phyloP scores from a whole-genome alignment of 2,329 filamentous ascomycete species.

The Cordyceps fumosorosea region DNA sequence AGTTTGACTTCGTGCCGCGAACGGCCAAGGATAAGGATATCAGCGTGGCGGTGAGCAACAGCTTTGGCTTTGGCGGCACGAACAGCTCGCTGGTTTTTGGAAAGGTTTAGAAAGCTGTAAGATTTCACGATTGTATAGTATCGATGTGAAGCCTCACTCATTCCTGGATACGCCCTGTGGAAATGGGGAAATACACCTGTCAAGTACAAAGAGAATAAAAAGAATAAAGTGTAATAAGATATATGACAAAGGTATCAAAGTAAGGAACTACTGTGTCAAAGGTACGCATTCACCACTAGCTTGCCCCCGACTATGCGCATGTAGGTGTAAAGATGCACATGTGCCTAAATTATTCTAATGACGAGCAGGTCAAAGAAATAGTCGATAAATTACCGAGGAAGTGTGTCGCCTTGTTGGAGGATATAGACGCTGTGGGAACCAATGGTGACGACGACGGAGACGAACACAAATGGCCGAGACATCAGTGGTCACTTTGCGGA shows the following conservation, averaged over 20 bases:
- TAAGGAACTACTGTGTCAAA: background rate
- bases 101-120: constrained; percentile 12
- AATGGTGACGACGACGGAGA: too few species aligned
- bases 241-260: background rate
- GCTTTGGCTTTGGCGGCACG: constrained; percentile 95
- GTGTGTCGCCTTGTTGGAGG: too few species aligned
- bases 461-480: too few species aligned
- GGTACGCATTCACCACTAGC: too few species aligned
- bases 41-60: constrained; percentile 78
- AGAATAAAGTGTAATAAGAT: background rate
- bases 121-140: background rate
- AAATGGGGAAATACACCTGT: background rate
- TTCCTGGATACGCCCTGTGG: too few species aligned
- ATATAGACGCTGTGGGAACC: too few species aligned
- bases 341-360: too few species aligned
- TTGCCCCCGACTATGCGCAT: too few species aligned
- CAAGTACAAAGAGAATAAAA: background rate
- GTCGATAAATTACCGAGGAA: too few species aligned
- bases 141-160: background rate
- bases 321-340: too few species aligned
- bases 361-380: too few species aligned
- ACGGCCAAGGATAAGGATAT: constrained; percentile 64
- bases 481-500: too few species aligned
- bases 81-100: constrained; percentile 85
- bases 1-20: constrained; percentile 80